Evolutionary conservation across 2,329 filamentous ascomycete species (phyloP).

Genomic region (Hypoxylon sp.): DNA sequence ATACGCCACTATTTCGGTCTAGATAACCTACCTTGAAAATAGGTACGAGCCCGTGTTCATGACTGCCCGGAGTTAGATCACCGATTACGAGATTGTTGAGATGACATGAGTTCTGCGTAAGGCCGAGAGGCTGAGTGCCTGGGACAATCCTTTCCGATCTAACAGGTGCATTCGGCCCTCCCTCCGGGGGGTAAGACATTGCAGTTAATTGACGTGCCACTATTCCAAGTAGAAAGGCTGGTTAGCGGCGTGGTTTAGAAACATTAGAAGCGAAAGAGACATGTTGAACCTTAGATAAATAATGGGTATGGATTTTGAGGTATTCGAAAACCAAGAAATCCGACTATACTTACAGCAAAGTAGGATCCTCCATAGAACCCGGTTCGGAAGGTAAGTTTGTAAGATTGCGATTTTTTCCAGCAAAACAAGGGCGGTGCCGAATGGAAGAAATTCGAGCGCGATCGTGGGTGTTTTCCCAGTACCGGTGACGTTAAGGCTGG

Average conservation of each 20-base stretch:
- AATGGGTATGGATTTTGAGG: neutral
- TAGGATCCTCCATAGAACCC: slow-evolving; percentile 28
- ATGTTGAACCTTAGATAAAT: neutral
- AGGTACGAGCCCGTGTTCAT: slow-evolving; percentile 8
- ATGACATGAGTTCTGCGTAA: slow-evolving; percentile 28
- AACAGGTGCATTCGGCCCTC: neutral
- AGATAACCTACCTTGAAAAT: slow-evolving; percentile 18
- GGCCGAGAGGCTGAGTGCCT: neutral
- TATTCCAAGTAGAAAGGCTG: neutral
- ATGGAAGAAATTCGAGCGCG: slow-evolving; percentile 28
- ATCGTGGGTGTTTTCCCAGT: slow-evolving; percentile 26
- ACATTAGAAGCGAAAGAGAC: neutral
- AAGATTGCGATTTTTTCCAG: neutral
- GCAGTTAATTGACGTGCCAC: slow-evolving; percentile 23
- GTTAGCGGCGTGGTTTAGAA: slow-evolving; percentile 6
- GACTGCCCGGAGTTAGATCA: neutral
- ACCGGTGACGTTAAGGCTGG: slow-evolving; percentile 11
- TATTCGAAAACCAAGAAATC: neutral
- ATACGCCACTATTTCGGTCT: neutral
- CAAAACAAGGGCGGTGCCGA: neutral
- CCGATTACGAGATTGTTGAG: slow-evolving; percentile 19
- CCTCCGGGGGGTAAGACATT: slow-evolving; percentile 21
- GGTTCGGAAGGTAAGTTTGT: neutral
- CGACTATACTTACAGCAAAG: slow-evolving; percentile 29
- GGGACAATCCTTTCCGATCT: neutral